These are phyloP conservation scores for Casuarina cunninghamiana DNA, from an alignment of 306 rosid genomes.

Conservation along the genomic window DNA sequence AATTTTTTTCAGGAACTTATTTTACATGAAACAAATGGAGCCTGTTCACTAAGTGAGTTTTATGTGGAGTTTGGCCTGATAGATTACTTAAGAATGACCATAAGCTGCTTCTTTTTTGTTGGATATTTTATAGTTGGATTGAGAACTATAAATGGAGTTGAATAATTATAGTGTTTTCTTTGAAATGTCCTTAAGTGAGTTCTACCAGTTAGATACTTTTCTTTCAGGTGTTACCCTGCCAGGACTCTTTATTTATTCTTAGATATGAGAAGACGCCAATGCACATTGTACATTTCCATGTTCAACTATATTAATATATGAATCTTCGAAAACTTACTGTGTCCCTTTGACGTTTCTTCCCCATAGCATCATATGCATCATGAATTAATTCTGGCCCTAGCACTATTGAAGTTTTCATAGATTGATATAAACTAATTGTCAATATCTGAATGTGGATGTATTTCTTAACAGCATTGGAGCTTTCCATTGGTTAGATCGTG, in stretches of 20 bases:
- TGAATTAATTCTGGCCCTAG: slow-evolving; percentile 3
- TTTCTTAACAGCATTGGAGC: slow-evolving; percentile 74
- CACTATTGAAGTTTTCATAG: background rate
- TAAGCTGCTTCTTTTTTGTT: too few relatives aligned
- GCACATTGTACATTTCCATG: background rate
- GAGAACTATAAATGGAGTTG: background rate
- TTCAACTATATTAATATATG: background rate
- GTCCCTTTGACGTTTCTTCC: slow-evolving; percentile 3
- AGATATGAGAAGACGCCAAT: background rate
- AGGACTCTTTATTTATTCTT: background rate
- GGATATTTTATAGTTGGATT: background rate
- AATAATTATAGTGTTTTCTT: background rate
- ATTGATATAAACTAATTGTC: slow-evolving; percentile 19
- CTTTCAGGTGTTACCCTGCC: background rate
- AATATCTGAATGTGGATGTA: slow-evolving; percentile 23
- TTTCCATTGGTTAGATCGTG: slow-evolving; percentile 93
- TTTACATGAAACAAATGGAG: background rate
- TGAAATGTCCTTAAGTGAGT: background rate
- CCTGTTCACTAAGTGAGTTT: background rate
- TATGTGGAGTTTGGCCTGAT: background rate
- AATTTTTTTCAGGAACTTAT: background rate
- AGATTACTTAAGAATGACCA: background rate
- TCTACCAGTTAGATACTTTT: background rate
- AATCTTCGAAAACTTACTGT: background rate
- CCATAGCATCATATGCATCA: slow-evolving; percentile 8